Percentiles rank a stretch among this genome's conserved stretches.
These are phyloP conservation scores for Aspergillus ibericus DNA, from an alignment of 2,329 filamentous ascomycete species.

Conservation along the genomic window DNA sequence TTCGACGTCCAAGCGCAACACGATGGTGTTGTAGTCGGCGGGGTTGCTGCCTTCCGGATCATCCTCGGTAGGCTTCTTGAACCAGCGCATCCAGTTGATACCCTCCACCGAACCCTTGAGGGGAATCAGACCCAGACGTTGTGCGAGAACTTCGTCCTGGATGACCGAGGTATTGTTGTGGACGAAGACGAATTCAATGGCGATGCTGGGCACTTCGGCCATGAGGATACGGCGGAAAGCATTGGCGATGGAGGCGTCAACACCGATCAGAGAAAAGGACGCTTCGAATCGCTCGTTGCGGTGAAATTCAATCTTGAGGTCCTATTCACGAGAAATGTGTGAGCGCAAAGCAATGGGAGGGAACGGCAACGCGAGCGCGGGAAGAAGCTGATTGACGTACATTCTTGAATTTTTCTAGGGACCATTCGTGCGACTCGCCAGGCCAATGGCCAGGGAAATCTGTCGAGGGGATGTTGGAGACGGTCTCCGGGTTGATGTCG, in stretches of 20 bases:
- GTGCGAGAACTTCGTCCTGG: constrained; percentile 93
- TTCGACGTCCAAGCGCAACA: constrained; percentile 71
- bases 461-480: constrained; percentile 82
- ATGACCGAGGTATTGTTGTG: constrained; percentile 97
- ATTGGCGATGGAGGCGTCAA: constrained; percentile 92
- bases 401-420: constrained; percentile 68
- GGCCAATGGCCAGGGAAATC: constrained; percentile 92
- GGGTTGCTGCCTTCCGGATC: constrained; percentile 55
- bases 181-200: constrained; percentile 90
- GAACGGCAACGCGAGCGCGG: background rate
- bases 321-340: constrained; percentile 39
- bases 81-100: constrained; percentile 80
- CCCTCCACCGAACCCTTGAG: constrained; percentile 77
- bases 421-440: constrained; percentile 82
- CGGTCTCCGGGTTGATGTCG: constrained; percentile 83
- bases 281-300: constrained; percentile 74
- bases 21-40: constrained; percentile 83
- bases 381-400: constrained; percentile 37
- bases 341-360: background rate
- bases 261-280: constrained; percentile 85
- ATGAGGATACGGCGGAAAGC: constrained; percentile 96
- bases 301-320: constrained; percentile 78
- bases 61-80: constrained; percentile 68
- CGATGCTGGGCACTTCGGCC: constrained; percentile 88
- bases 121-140: constrained; percentile 86